Evolutionary conservation across 345 rosid species (phyloP).

Genomic region (Euphorbia tirucalli): DNA sequence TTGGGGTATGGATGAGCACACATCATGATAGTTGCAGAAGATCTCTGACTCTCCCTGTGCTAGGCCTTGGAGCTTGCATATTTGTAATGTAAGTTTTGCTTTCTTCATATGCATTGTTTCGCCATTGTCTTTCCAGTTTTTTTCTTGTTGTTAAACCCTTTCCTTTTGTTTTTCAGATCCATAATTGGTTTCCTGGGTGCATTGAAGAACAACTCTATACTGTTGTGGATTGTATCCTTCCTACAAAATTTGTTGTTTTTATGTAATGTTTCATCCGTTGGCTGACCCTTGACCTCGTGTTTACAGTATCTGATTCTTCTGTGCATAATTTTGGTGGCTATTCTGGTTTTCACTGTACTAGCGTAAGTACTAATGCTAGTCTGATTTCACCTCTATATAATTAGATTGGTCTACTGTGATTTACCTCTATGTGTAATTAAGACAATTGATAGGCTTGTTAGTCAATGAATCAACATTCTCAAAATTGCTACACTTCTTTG

Average conservation of each 20-base stretch:
- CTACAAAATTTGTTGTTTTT: slow-evolving; percentile 3
- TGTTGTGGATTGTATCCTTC: slow-evolving; percentile 95
- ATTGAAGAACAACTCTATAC: slow-evolving; percentile 64
- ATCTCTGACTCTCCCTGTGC: slow-evolving; percentile 78
- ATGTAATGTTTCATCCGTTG: slow-evolving; percentile 10
- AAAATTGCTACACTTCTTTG: neutral
- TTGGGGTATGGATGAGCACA: slow-evolving; percentile 96
- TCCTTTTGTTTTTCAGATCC: slow-evolving; percentile 50
- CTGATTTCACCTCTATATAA: neutral
- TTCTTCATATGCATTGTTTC: slow-evolving; percentile 6
- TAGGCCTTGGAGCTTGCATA: slow-evolving; percentile 78
- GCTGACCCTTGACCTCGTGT: slow-evolving; percentile 48
- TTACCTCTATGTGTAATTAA: no score
- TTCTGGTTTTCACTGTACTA: slow-evolving; percentile 82
- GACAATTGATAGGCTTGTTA: no score
- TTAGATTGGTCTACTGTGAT: no score
- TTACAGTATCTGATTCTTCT: slow-evolving; percentile 72
- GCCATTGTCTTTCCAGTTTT: neutral
- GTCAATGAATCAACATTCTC: neutral
- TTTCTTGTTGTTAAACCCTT: neutral
- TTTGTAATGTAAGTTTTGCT: slow-evolving; percentile 57
- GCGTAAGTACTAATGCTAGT: slow-evolving; percentile 61
- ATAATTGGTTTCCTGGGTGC: slow-evolving; percentile 92
- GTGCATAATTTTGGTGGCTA: slow-evolving; percentile 65
- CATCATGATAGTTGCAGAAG: slow-evolving; percentile 80